Percentiles rank a stretch among this genome's conserved stretches.
Conservation (phyloP, 2,329 filamentous ascomycete species). For the Ustulina deusta region DNA sequence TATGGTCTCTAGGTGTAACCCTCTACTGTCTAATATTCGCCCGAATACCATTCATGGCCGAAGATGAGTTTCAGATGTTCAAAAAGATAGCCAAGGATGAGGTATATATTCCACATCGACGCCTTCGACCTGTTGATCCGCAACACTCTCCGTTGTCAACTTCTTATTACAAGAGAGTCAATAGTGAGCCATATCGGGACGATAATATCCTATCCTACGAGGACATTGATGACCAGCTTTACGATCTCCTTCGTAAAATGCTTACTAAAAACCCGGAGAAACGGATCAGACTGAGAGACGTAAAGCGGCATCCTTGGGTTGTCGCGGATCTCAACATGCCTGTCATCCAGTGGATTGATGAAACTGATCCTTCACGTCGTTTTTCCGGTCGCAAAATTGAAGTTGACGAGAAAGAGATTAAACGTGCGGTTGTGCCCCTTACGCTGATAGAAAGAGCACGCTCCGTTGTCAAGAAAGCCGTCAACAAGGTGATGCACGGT, state of each 20-base stretch:
- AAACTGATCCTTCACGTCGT: constrained; percentile 85
- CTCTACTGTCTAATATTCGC: constrained; percentile 96
- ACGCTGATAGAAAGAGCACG: constrained; percentile 87
- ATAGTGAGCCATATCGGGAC: constrained; percentile 75
- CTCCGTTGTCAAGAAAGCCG: constrained; percentile 78
- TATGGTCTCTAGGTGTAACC: constrained; percentile 97
- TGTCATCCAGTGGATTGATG: constrained; percentile 84
- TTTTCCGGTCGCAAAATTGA: constrained; percentile 88
- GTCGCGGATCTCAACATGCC: constrained; percentile 79
- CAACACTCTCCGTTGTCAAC: constrained; percentile 67
- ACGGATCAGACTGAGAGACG: constrained; percentile 88
- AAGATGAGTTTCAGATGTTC: constrained; percentile 93
- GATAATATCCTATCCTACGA: constrained; percentile 87
- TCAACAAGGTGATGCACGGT: constrained; percentile 73
- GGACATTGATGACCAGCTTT: constrained; percentile 81
- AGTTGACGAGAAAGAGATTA: constrained; percentile 90
- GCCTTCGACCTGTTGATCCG: constrained; percentile 80
- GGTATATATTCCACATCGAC: constrained; percentile 85
- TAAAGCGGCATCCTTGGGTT: constrained; percentile 95
- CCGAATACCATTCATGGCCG: constrained; percentile 90
- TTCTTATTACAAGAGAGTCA: constrained; percentile 68
- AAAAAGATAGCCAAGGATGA: constrained; percentile 90
- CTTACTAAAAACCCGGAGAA: constrained; percentile 89
- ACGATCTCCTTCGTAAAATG: constrained; percentile 82
- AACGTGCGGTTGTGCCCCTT: constrained; percentile 88